Evolutionary conservation across 352 stramenopile species (phyloP).

Genomic region (Globisporangium middletonii): DNA sequence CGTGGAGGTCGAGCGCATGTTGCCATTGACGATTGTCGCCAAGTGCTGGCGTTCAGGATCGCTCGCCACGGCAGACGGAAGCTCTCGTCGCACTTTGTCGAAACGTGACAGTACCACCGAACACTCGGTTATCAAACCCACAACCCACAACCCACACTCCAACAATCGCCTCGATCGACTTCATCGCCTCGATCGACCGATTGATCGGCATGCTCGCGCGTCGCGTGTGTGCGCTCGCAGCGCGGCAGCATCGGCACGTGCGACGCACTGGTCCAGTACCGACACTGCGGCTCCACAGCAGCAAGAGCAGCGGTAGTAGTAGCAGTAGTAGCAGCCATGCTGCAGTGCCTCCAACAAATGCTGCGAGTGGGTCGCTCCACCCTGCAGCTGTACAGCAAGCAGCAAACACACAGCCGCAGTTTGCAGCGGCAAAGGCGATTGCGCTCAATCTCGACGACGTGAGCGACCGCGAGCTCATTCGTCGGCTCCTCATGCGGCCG

Average conservation of each 20-base stretch:
- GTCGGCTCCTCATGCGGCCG: conserved; percentile 30
- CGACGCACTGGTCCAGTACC: neutral
- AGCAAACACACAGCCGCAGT: neutral
- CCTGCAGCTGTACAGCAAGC: neutral
- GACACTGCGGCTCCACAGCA: neutral
- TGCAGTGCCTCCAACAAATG: neutral
- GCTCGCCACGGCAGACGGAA: too few relatives aligned
- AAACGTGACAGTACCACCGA: neutral
- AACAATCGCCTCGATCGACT: too few relatives aligned
- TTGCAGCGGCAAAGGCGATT: neutral
- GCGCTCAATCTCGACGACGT: conserved; percentile 16
- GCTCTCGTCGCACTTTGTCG: neutral
- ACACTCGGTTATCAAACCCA: neutral
- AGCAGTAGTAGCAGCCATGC: neutral
- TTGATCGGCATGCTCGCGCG: conserved; percentile 10
- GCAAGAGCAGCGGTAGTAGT: neutral
- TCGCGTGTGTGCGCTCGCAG: conserved; percentile 9
- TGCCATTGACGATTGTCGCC: too few relatives aligned
- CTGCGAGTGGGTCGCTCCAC: neutral
- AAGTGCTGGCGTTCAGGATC: too few relatives aligned
- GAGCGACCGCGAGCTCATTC: conserved; percentile 38
- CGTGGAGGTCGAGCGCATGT: too few relatives aligned
- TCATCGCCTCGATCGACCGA: too few relatives aligned
- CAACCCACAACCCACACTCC: neutral
- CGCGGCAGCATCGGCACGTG: neutral